These are phyloP conservation scores for Fusarium coicis DNA, from an alignment of 2,329 filamentous ascomycete genomes.

Conservation along the genomic window DNA sequence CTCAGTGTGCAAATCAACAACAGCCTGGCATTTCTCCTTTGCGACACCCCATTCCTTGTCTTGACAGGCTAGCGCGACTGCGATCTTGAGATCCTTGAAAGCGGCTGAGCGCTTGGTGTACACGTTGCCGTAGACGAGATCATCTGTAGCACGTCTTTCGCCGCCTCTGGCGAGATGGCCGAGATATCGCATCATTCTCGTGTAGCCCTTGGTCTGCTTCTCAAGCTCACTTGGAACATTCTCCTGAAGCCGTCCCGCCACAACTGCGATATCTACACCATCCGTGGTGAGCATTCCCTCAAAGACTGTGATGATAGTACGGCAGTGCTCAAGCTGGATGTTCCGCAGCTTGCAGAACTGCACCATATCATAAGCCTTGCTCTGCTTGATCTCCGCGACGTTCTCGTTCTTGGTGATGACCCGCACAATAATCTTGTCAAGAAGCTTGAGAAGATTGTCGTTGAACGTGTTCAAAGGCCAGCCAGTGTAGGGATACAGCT, in stretches of 20 bases:
- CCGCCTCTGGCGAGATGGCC: not conserved
- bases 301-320: constrained; percentile 1
- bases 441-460: not conserved
- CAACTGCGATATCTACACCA: not conserved
- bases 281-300: constrained; percentile 4
- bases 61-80: not conserved
- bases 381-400: not conserved
- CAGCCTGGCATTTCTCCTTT: not conserved
- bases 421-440: constrained; percentile 18
- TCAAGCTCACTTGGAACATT: not conserved
- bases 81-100: constrained; percentile 9
- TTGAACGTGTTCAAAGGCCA: constrained; percentile 16
- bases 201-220: constrained; percentile 12
- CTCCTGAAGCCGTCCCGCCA: not conserved
- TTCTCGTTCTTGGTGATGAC: constrained; percentile 13
- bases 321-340: constrained; percentile 18
- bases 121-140: constrained; percentile 2
- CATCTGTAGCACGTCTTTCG: not conserved
- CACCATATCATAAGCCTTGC: not conserved
- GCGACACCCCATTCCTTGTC: not conserved
- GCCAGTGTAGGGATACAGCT: constrained; percentile 15
- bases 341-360: constrained; percentile 13
- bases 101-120: constrained; percentile 24
- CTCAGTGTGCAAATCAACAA: not conserved
- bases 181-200: not conserved